A percentile compares a stretch with the other conserved stretches of the same genome.
Evolutionary conservation across 2,329 filamentous ascomycete genomes (phyloP).

Genomic region (Fusarium napiforme): DNA sequence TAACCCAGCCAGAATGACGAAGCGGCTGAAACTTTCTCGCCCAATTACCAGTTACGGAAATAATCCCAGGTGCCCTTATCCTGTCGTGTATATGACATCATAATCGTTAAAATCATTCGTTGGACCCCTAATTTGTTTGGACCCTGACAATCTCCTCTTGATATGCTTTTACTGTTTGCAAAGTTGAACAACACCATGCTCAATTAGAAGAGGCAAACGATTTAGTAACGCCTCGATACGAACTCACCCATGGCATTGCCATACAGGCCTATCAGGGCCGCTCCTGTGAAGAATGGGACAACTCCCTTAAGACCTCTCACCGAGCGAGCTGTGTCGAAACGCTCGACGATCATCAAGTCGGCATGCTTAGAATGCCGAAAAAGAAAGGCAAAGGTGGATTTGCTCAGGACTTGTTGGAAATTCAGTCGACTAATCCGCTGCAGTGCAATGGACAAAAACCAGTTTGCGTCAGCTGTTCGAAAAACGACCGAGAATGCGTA

Average conservation of each 20-base stretch:
- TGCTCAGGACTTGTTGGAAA: fast-evolving
- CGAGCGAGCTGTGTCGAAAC: neutral
- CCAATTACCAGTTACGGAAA: fast-evolving
- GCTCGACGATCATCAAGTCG: neutral
- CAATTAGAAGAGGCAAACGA: neutral
- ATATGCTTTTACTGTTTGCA: fast-evolving
- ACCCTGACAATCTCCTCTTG: neutral
- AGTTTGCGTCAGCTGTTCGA: neutral
- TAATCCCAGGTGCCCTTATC: fast-evolving
- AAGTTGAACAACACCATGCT: too few relatives aligned
- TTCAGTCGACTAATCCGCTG: fast-evolving
- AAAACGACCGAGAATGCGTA: neutral
- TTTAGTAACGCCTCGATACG: neutral
- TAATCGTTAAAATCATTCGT: too few relatives aligned
- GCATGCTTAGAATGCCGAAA: slow-evolving; percentile 15
- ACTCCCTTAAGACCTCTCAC: fast-evolving
- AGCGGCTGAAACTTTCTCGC: neutral
- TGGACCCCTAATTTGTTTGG: neutral
- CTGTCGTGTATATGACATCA: neutral
- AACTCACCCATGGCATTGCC: neutral
- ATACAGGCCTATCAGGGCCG: slow-evolving; percentile 4
- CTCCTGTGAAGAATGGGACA: neutral
- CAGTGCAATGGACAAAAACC: slow-evolving; percentile 13
- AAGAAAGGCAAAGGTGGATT: slow-evolving; percentile 8
- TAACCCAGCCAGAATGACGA: neutral